Evolutionary conservation across 805 yeast species (phyloP), one percentile per base, ranked within the genome.

Genomic region (Yamadazyma laniorum): DNA sequence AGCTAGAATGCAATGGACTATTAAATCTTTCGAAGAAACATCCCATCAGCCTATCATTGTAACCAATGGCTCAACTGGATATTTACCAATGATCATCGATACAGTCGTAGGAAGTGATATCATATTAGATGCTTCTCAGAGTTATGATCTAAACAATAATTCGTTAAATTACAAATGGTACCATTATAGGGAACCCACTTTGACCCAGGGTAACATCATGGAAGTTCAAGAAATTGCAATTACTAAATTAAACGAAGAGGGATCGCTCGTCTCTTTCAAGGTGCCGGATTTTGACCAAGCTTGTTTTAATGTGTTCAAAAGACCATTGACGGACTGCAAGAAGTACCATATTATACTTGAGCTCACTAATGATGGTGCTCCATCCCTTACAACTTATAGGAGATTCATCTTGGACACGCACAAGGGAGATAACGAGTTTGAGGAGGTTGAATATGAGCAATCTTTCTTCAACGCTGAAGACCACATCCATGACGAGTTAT

Each of bases 1-100:
- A 3, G 48, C 50, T 4, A 51, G 63, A 48, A 56, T 58, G 45
- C 58, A 54, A 38, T 58, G 65, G 65, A 57, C 63, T 1, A 45
- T 57, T 3, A 50, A 55, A 13, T 32, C 38, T n/a, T 58, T 58
- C 32, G 49, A 46, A 2, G 48, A 51, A 7, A 39, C 57, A 5
- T 35, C 35, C 12, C 65, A 58, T 33, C 41, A 42, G 8, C 65
- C 63, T 7, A 33, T 53, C 31, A 48, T 45, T n/a, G 48, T 52
- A 7, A 45, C 49, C 3, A 54, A 54, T 41, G 55, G 45, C 0
- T 35, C 56, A 4, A 39, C 40, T 2, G 44, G 51, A n/a, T 44
- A 45, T 21, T 30, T 40, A 16, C 61, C 65, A 2, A 30, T 35
- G 4, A 34, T 37, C 8, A 5, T 55, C 3, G 23, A 36, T 5